phyloP scores from a whole-genome alignment of 2,329 filamentous ascomycete genomes.

The Grosmannia serpens region DNA sequence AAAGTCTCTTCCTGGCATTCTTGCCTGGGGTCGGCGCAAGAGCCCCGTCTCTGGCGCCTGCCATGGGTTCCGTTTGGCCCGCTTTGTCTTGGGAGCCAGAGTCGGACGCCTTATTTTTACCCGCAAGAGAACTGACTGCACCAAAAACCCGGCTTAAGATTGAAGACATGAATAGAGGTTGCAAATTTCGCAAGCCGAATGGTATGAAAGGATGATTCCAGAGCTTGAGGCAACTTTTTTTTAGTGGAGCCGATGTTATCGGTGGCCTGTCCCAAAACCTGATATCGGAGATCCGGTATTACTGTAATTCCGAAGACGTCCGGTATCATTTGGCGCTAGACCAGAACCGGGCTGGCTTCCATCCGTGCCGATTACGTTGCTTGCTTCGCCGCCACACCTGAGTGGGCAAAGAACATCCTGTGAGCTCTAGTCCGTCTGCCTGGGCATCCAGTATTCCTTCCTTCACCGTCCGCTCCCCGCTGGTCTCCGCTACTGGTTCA shows the following conservation, averaged over 20 bases:
- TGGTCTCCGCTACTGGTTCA: neutral
- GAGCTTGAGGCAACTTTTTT: slow-evolving; percentile 8
- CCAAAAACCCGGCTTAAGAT: neutral
- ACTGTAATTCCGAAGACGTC: neutral
- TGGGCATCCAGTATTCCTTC: neutral
- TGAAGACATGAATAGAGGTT: neutral
- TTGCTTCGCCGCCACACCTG: slow-evolving; percentile 6
- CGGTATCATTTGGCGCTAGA: neutral
- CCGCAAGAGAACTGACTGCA: neutral
- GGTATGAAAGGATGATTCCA: neutral
- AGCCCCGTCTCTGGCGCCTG: neutral
- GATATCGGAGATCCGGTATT: neutral
- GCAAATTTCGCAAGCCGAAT: neutral
- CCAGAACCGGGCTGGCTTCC: slow-evolving; percentile 7
- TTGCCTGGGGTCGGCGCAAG: neutral
- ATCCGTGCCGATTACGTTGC: slow-evolving; percentile 12
- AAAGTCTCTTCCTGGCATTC: slow-evolving; percentile 32
- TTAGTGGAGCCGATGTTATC: slow-evolving; percentile 15
- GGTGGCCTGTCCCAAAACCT: neutral
- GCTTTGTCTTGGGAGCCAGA: neutral
- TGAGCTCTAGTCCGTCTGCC: neutral
- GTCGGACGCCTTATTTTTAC: neutral
- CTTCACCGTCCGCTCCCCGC: neutral
- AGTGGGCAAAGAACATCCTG: neutral
- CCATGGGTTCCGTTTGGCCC: neutral